Evolutionary conservation across 2,329 filamentous ascomycete genomes (phyloP), one percentile per base, ranked within the genome.

Genomic region (Colletotrichum cordylinicola): DNA sequence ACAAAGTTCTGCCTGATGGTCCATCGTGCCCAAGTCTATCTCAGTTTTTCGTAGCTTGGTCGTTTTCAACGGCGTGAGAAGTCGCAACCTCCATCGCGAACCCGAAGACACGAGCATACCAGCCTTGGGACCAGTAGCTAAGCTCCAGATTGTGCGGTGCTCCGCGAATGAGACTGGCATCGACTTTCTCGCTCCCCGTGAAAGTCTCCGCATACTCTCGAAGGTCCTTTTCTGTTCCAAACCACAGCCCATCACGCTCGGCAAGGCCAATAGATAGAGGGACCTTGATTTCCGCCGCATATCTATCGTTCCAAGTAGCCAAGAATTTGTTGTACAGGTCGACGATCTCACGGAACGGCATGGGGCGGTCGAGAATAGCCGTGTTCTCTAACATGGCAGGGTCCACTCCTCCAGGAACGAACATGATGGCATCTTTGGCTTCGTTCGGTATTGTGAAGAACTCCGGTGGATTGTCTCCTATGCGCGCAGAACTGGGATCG

Each of bases 31-130:
- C 43, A 21, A 8, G 6, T 52, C 6, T 3, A 13, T 52, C n/a
- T 52, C 43, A 21, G 43, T 6, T 52, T 16, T 52, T 52, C 6
- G 43, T 7, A 52, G n/a, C 43, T 35, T 33, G n/a, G 15, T 21
- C 33, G 18, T 33, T 33, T 18, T 37, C 18, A 21, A 62, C 27
- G 29, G n/a, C 58, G 18, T 33, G 29, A 37, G 31, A 62, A 43
- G 64, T 33, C n/a, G 75, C 72, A 73, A 73, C 77, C 39, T 78
- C 77, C 12, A 76, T 15, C 29, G 73, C 77, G 70, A 78, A 79
- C 2, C 78, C 78, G 70, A 79, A 79, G 37, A 74, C 71, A n/a
- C 75, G 61, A 27, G 77, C 77, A 77, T 79, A 79, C 77, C 78
- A 79, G 8, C 78, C 76, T 16, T 74, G 74, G 6, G 67, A 56